Evolutionary conservation across 495 filamentous ascomycete genomes (phyloP).

Genomic region (Podospora tetraspora): DNA sequence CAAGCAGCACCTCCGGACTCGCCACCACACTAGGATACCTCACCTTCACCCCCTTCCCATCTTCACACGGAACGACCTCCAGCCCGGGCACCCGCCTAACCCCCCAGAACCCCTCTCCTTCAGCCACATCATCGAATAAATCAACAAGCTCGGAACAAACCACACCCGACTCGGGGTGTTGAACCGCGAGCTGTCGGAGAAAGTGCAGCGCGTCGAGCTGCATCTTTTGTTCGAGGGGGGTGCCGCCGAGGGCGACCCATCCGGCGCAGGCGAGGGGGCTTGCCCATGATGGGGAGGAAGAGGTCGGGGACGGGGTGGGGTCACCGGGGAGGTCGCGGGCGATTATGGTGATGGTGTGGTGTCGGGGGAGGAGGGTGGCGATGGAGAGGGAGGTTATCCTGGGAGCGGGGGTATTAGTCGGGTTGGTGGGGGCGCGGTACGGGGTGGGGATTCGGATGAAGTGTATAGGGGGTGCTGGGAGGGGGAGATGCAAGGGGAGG

Average conservation of each 20-base stretch:
- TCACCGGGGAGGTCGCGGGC: conserved; percentile 21
- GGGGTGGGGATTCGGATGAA: not conserved
- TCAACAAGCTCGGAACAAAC: conserved; percentile 11
- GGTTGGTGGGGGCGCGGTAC: not conserved
- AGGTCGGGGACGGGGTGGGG: not conserved
- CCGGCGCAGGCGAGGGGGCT: conserved; percentile 31
- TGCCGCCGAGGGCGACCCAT: conserved; percentile 22
- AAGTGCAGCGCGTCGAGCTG: conserved; percentile 23
- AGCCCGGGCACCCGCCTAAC: conserved; percentile 7
- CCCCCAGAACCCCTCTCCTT: conserved; percentile 8
- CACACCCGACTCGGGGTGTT: conserved; percentile 22
- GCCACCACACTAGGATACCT: conserved; percentile 24
- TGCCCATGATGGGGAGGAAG: conserved; percentile 16
- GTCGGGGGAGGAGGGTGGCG: conserved; percentile 8
- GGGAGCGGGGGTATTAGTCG: not conserved
- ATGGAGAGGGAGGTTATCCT: conserved; percentile 16
- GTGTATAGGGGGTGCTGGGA: conserved; percentile 1
- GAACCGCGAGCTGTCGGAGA: conserved; percentile 14
- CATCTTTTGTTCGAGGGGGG: conserved; percentile 24
- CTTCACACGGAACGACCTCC: not conserved
- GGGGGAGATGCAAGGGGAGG: not conserved
- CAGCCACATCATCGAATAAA: not conserved
- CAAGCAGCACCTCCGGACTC: conserved; percentile 25
- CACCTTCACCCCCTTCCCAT: not conserved
- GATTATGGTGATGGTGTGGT: conserved; percentile 14